Percentiles rank a stretch among this genome's conserved stretches.
Conservation (phyloP, 176 grass and related monocot species). For the Zea luxurians region DNA sequence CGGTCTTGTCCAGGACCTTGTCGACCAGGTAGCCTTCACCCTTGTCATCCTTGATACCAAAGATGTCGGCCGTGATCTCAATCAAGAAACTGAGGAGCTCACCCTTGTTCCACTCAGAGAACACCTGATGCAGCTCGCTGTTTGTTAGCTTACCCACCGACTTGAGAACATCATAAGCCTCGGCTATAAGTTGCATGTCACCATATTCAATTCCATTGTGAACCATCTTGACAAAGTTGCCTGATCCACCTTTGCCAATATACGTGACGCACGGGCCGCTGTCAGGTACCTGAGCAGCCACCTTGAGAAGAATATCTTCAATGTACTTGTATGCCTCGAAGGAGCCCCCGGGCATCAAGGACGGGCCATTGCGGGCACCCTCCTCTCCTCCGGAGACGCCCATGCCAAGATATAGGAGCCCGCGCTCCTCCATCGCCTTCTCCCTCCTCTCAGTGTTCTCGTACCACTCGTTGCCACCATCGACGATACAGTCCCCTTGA, state of each 20-base stretch:
- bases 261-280: slow-evolving; percentile 72
- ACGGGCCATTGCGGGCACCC: slow-evolving; percentile 69
- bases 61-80: slow-evolving; percentile 77
- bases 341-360: slow-evolving; percentile 76
- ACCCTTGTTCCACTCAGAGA: slow-evolving; percentile 88
- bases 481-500: slow-evolving; percentile 71
- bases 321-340: slow-evolving; percentile 79
- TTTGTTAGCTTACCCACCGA: slow-evolving; percentile 78
- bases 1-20: slow-evolving; percentile 88
- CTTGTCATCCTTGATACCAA: slow-evolving; percentile 82
- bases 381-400: slow-evolving; percentile 83
- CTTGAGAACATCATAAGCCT: slow-evolving; percentile 80
- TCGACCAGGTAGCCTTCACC: slow-evolving; percentile 68
- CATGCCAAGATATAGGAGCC: slow-evolving; percentile 79
- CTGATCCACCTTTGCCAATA: slow-evolving; percentile 69
- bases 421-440: slow-evolving; percentile 69
- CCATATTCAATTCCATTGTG: slow-evolving; percentile 88
- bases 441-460: slow-evolving; percentile 93
- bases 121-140: slow-evolving; percentile 70
- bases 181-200: slow-evolving; percentile 79
- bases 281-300: slow-evolving; percentile 67
- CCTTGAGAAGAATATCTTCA: slow-evolving; percentile 80
- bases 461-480: slow-evolving; percentile 86
- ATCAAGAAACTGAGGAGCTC: slow-evolving; percentile 85
- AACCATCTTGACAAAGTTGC: slow-evolving; percentile 90